Percentiles rank a stretch among this genome's conserved stretches.
phyloP scores from a whole-genome alignment of 2,329 filamentous ascomycete genomes.

The Exophiala alcalophila region DNA sequence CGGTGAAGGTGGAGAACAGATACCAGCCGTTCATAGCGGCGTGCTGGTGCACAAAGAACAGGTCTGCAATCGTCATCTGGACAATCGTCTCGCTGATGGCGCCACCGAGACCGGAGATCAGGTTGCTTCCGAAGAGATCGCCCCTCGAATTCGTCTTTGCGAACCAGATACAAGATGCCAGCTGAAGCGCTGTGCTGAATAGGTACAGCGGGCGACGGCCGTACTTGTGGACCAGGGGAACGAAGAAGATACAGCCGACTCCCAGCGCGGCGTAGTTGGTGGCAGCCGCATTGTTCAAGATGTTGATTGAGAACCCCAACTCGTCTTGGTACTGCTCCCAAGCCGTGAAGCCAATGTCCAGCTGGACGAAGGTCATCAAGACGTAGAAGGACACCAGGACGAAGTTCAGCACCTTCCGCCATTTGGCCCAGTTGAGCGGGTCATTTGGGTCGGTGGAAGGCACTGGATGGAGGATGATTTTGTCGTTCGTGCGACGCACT shows the following conservation, averaged over 20 bases:
- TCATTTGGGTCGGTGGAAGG: constrained; percentile 34
- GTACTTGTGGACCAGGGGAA: constrained; percentile 44
- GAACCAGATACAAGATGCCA: constrained; percentile 39
- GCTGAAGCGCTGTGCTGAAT: constrained; percentile 37
- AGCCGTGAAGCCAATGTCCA: constrained; percentile 39
- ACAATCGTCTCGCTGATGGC: constrained; percentile 42
- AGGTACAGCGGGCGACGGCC: constrained; percentile 44
- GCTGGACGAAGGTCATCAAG: constrained; percentile 30
- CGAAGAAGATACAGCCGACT: constrained; percentile 40
- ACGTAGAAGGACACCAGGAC: constrained; percentile 31
- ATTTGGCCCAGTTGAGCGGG: constrained; percentile 32
- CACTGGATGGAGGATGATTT: constrained; percentile 29
- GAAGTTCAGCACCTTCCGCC: constrained; percentile 32
- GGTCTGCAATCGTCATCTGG: constrained; percentile 41
- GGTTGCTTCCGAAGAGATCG: constrained; percentile 43
- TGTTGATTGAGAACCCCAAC: constrained; percentile 38
- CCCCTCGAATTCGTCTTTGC: constrained; percentile 40
- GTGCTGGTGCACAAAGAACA: constrained; percentile 51
- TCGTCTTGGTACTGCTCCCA: constrained; percentile 43
- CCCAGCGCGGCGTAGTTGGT: constrained; percentile 41
- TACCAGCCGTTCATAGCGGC: constrained; percentile 51
- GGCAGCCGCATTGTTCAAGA: constrained; percentile 44
- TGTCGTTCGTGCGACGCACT: constrained; percentile 7
- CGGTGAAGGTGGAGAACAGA: constrained; percentile 40
- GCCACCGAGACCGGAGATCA: constrained; percentile 42